Percentiles rank a stretch among this genome's conserved stretches.
phyloP scores from a whole-genome alignment of 192 early-diverging fungal genomes.

The Coemansia aciculifera region DNA sequence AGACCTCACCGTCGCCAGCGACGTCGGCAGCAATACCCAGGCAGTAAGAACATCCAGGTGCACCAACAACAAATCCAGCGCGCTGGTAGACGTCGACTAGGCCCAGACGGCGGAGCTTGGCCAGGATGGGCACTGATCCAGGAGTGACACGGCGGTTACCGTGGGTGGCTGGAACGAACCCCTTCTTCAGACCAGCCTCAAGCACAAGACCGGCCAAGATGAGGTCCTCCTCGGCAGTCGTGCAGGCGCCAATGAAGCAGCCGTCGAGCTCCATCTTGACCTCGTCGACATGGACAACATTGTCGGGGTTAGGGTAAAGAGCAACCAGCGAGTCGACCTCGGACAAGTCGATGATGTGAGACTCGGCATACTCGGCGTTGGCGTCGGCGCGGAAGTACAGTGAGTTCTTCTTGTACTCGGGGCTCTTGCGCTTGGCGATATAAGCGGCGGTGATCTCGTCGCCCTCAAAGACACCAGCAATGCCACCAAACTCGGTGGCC shows the following conservation, averaged over 20 bases:
- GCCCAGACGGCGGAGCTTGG: constrained; percentile 74
- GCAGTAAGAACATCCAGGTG: constrained; percentile 81
- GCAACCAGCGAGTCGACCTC: constrained; percentile 70
- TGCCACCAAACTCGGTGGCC: constrained; percentile 84
- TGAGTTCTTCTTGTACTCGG: constrained; percentile 66
- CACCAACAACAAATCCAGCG: constrained; percentile 72
- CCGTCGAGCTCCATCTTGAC: constrained; percentile 71
- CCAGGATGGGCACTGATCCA: constrained; percentile 74
- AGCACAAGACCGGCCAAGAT: constrained; percentile 75
- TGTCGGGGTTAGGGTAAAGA: constrained; percentile 74
- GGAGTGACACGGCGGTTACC: constrained; percentile 77
- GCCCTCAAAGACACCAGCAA: constrained; percentile 79
- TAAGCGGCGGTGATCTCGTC: constrained; percentile 74
- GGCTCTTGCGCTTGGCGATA: constrained; percentile 71
- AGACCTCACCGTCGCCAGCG: constrained; percentile 76
- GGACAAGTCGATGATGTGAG: constrained; percentile 70
- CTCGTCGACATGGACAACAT: constrained; percentile 66
- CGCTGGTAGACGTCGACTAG: constrained; percentile 72
- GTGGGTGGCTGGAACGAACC: constrained; percentile 59
- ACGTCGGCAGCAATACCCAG: constrained; percentile 76
- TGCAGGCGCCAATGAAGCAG: constrained; percentile 81
- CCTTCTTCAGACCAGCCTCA: constrained; percentile 71
- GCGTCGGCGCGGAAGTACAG: constrained; percentile 74
- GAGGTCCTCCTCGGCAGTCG: constrained; percentile 80
- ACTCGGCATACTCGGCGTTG: constrained; percentile 78